Conservation (phyloP, 257 asterid species). For the Thymus mandschuricus region DNA sequence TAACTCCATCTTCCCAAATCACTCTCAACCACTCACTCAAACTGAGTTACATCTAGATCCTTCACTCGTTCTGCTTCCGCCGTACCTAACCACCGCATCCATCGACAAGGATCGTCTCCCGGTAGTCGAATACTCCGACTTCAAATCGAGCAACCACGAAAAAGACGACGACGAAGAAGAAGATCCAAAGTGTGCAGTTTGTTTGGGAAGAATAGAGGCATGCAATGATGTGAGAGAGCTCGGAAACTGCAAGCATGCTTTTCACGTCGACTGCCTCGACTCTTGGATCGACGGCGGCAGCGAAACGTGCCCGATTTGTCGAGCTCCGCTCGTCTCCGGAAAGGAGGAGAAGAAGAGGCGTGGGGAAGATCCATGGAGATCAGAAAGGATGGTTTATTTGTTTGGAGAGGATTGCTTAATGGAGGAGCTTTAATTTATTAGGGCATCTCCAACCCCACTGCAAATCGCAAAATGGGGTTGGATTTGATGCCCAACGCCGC, state of each 20-base stretch:
- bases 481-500: too few species aligned
- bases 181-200: conserved; percentile 22
- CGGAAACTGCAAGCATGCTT: conserved; percentile 34
- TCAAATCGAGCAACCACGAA: not conserved
- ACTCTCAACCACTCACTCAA: not conserved
- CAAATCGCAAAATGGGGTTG: too few species aligned
- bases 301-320: conserved; percentile 33
- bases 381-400: conserved; percentile 39
- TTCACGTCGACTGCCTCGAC: conserved; percentile 36
- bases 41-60: not conserved
- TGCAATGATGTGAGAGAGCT: conserved; percentile 31
- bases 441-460: too few species aligned
- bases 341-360: conserved; percentile 4
- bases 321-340: conserved; percentile 21
- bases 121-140: not conserved
- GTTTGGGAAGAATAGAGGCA: conserved; percentile 32
- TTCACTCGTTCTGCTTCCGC: conserved; percentile 29
- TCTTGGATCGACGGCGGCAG: conserved; percentile 32
- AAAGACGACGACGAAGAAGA: not conserved
- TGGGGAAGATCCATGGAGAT: conserved; percentile 42
- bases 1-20: not conserved
- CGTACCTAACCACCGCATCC: conserved; percentile 3
- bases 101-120: conserved; percentile 23
- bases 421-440: not conserved
- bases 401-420: conserved; percentile 35